Base-by-base conservation (phyloP, 176 grass and related monocot species). In the Dendrocalamus sinicus region DNA sequence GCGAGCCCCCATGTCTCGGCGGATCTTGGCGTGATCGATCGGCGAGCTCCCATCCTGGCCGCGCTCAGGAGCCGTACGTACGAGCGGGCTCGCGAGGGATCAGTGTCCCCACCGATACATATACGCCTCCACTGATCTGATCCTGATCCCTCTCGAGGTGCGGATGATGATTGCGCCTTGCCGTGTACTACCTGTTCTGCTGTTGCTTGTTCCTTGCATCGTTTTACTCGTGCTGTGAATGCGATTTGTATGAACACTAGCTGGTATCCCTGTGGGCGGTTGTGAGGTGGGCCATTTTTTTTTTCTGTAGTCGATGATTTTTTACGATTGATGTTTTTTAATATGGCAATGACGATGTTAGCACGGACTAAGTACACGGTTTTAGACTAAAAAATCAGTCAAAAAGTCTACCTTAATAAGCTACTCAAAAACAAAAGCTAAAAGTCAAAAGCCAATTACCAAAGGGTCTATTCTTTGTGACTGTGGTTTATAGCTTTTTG, bases 21-120 rank as follows among this genome's bases (percentile, higher is more conserved):
- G 17, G 62, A 58, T 69, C 73, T 59, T 69, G 83, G 73, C 83
- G 73, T n/a, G 73, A 47, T 48, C 83, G 74, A 70, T 35, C 83
- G 64, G n/a, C 76, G 26, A 86, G 69, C 75, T 37, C 47, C 65
- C 46, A 62, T 61, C 67, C 68, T 45, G 61, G 6, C 17, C 40
- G 46, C 58, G 58, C 58, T 23, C 22, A 11, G 57, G 20, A 10
- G 9, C 46, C 46, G 46, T 30, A 73, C 23, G 71, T 32, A 65
- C 26, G 26, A 4, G 51, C 51, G 51, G 14, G 62, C 5, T 14
- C 62, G 13, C 62, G 62, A 35, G 24, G 7, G 24, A 63, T 2
- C 61, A 28, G 23, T 6, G 61, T 9, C 70, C 45, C 23, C 46
- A 6, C 47, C 24, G 46, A 5, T 22, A 51, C 72, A 2, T 28